These are phyloP conservation scores for Diplosphaera chodatii DNA, from an alignment of 139 green algal species.

Conservation along the genomic window DNA sequence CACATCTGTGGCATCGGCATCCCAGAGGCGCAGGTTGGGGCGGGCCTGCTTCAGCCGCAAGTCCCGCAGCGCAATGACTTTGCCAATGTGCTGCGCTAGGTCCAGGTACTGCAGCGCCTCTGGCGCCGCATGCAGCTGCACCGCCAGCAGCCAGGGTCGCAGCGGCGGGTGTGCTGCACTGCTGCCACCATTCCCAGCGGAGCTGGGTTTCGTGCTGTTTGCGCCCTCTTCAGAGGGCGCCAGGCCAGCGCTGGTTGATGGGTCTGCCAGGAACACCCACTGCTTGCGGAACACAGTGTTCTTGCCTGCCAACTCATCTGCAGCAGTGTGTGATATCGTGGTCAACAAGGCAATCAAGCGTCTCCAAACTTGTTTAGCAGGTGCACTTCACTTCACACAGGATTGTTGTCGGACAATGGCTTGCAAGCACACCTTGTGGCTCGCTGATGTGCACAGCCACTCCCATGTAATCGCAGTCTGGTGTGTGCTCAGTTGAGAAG, in stretches of 20 bases:
- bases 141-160: conserved; percentile 4
- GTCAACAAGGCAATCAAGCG: too few species aligned
- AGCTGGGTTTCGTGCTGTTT: too few species aligned
- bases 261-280: conserved; percentile 23
- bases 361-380: too few species aligned
- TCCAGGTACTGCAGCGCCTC: background rate
- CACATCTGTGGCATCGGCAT: background rate
- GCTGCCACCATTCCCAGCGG: too few species aligned
- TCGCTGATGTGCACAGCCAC: background rate
- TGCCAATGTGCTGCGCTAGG: background rate
- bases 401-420: too few species aligned
- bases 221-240: too few species aligned
- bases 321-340: too few species aligned
- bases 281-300: conserved; percentile 1
- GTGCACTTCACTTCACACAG: too few species aligned
- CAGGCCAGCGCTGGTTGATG: background rate
- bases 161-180: too few species aligned
- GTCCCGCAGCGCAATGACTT: background rate
- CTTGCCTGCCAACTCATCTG: background rate
- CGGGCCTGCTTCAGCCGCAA: background rate
- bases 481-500: too few species aligned
- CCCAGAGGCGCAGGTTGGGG: background rate
- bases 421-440: background rate
- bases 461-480: conserved; percentile 2
- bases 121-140: background rate